phyloP scores from a whole-genome alignment of 257 asterid species.

The Catharanthus roseus region DNA sequence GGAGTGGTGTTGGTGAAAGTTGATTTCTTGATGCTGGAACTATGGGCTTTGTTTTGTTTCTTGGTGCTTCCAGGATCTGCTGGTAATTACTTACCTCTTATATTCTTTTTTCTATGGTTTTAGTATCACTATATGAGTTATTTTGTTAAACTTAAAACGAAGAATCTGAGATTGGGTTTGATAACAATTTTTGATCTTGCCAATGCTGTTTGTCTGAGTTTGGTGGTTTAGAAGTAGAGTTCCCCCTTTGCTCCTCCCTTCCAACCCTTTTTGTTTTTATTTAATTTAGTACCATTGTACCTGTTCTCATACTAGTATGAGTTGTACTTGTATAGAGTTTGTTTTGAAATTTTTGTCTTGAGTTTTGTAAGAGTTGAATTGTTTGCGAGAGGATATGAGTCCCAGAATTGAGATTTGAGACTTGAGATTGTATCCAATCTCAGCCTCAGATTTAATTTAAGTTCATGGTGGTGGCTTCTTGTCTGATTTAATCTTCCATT shows the following conservation, averaged over 20 bases:
- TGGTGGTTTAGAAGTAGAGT: background rate
- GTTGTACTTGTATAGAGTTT: no score
- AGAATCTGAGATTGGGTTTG: conserved; percentile 10
- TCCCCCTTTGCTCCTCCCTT: background rate
- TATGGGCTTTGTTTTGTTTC: conserved; percentile 42
- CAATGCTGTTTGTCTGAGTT: conserved; percentile 12
- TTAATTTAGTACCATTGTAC: background rate
- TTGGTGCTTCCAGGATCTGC: conserved; percentile 58
- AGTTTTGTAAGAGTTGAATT: no score
- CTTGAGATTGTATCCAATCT: no score
- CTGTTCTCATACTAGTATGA: background rate
- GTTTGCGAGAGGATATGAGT: no score
- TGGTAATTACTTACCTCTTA: conserved; percentile 36
- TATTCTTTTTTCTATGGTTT: conserved; percentile 13
- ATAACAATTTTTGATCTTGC: conserved; percentile 12
- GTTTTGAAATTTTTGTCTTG: no score
- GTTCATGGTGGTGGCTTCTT: background rate
- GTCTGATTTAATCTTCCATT: background rate
- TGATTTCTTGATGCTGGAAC: conserved; percentile 39
- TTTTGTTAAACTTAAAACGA: background rate
- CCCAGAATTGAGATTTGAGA: no score
- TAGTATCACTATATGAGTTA: conserved; percentile 5
- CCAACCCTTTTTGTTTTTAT: background rate
- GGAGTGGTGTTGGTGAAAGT: conserved; percentile 40
- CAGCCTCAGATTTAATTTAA: background rate